A percentile compares a stretch with the other conserved stretches of the same genome.
These are phyloP conservation scores for Trichoderma lentiforme DNA, from an alignment of 2,329 filamentous ascomycete genomes.

Conservation along the genomic window DNA sequence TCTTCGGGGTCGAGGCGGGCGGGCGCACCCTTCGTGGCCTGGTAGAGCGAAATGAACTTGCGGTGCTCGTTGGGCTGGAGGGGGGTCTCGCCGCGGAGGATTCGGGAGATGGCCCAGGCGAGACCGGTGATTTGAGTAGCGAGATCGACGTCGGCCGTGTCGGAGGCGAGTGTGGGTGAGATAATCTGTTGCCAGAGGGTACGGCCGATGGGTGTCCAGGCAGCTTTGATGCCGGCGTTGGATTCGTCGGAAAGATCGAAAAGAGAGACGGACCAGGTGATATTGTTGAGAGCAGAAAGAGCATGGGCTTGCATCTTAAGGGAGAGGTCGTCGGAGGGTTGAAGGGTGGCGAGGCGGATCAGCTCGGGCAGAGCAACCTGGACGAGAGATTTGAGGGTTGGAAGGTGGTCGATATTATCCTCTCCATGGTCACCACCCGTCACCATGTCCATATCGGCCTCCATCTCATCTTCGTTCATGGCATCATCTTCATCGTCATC, in stretches of 20 bases:
- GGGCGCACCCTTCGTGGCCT: slow-evolving; percentile 47
- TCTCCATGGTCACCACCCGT: slow-evolving; percentile 47
- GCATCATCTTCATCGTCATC: slow-evolving; percentile 48
- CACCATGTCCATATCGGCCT: slow-evolving; percentile 64
- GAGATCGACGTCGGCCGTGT: slow-evolving; percentile 59
- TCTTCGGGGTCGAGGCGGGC: slow-evolving; percentile 39
- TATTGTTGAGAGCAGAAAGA: slow-evolving; percentile 62
- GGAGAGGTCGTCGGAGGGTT: slow-evolving; percentile 39
- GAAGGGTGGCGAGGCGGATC: slow-evolving; percentile 44
- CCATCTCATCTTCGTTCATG: slow-evolving; percentile 55
- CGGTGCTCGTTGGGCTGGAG: slow-evolving; percentile 53
- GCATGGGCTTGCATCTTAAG: slow-evolving; percentile 50
- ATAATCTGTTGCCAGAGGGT: slow-evolving; percentile 58
- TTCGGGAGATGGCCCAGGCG: slow-evolving; percentile 62
- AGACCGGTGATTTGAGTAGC: slow-evolving; percentile 63
- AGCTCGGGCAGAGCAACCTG: slow-evolving; percentile 41
- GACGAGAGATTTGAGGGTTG: slow-evolving; percentile 47
- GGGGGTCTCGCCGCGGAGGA: slow-evolving; percentile 43
- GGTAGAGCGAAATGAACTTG: slow-evolving; percentile 64
- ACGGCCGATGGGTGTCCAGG: slow-evolving; percentile 53
- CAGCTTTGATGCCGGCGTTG: slow-evolving; percentile 49
- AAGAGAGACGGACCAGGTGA: slow-evolving; percentile 63
- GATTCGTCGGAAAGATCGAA: slow-evolving; percentile 56
- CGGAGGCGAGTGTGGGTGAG: slow-evolving; percentile 54
- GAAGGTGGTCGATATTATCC: slow-evolving; percentile 47